Conservation (phyloP, 441 rosid species). For the Euphorbia celastroides region DNA sequence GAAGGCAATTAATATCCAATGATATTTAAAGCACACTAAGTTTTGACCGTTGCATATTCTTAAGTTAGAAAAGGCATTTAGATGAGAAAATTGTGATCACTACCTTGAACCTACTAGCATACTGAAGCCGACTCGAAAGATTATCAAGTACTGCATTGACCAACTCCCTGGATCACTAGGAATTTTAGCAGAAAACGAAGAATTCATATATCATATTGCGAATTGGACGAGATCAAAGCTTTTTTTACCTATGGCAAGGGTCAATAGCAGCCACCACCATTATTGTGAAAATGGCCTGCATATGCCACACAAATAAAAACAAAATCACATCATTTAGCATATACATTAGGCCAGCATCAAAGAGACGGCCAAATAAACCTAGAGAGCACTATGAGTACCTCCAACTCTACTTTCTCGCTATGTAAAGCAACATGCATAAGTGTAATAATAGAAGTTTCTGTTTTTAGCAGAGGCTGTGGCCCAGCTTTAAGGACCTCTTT, state of each 20-base stretch:
- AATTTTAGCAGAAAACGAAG: constrained; percentile 6
- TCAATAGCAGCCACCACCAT: constrained; percentile 81
- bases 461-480: constrained; percentile 59
- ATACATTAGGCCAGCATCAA: constrained; percentile 4
- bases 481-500: constrained; percentile 73
- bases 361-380: neutral
- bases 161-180: constrained; percentile 65
- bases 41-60: constrained; percentile 1
- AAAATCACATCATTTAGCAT: constrained; percentile 1
- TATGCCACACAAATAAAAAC: constrained; percentile 14
- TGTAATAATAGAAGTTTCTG: constrained; percentile 79
- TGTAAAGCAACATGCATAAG: constrained; percentile 92
- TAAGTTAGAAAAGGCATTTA: constrained; percentile 1
- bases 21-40: neutral
- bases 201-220: neutral
- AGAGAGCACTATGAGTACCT: constrained; percentile 42
- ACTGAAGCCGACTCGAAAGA: constrained; percentile 73
- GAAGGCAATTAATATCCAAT: neutral
- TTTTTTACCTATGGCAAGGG: constrained; percentile 72
- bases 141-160: constrained; percentile 64
- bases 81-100: constrained; percentile 10
- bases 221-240: constrained; percentile 10
- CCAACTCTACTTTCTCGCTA: constrained; percentile 81
- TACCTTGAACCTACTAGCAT: constrained; percentile 81
- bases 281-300: constrained; percentile 93